These are phyloP conservation scores for Babesia ovis DNA, from an alignment of 169 alveolate genomes.

Conservation along the genomic window DNA sequence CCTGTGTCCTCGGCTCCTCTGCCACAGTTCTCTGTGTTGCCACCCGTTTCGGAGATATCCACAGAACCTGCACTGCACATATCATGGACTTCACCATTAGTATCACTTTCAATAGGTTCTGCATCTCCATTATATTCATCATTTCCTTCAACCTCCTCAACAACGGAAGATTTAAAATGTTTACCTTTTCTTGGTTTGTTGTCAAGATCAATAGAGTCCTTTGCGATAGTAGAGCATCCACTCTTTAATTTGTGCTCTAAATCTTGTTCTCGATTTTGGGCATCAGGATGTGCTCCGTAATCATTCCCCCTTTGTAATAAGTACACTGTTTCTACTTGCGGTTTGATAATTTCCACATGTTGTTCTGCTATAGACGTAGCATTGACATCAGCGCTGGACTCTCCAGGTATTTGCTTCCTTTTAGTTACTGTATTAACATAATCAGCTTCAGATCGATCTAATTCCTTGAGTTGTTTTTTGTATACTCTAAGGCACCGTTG, in stretches of 20 bases:
- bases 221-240: neutral
- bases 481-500: conserved; percentile 48
- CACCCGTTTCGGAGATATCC: neutral
- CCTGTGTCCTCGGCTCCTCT: neutral
- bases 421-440: neutral
- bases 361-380: conserved; percentile 8
- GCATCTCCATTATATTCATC: neutral
- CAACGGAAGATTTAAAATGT: neutral
- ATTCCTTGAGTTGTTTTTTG: conserved; percentile 22
- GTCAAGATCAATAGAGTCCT: neutral
- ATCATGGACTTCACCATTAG: neutral
- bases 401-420: neutral
- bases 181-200: neutral
- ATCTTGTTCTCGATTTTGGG: too few species aligned
- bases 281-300: neutral
- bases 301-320: neutral
- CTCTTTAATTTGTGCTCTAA: too few species aligned
- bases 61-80: neutral
- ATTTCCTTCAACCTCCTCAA: neutral
- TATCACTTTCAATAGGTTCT: neutral
- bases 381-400: too few species aligned
- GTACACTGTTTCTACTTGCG: conserved; percentile 35
- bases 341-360: conserved; percentile 30
- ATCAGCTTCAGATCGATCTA: neutral
- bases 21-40: neutral